Evolutionary conservation across 2,329 filamentous ascomycete genomes (phyloP), one percentile per base, ranked within the genome.

Genomic region (Botrytis aclada): DNA sequence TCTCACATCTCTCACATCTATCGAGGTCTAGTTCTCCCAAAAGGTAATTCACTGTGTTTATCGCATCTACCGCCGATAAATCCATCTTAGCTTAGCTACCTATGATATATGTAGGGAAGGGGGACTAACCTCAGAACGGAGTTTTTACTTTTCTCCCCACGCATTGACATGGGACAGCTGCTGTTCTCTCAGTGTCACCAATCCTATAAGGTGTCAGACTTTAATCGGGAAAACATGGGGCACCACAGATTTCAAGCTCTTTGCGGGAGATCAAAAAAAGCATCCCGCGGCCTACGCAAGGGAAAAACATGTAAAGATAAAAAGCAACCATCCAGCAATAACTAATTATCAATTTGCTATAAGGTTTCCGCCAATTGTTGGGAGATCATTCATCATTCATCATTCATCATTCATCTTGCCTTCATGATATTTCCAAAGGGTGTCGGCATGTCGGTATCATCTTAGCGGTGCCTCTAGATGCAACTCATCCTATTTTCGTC

Each of bases 41-140:
- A 66, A 25, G 22, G 63, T 20, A 39, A 66, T 66, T 66, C 64
- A 66, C 54, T 39, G 39, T 54, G 43, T 51, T 67, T 67, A 54
- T 67, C 64, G 64, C 64, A 29, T 54, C 64, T 67, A 67, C 64
- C 64, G 64, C 64, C 45, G 34, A 29, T 22, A 54, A 66, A 29
- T 39, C 45, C 45, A 54, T 9, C 22, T 66, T n/a, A 39, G 47
- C 47, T n/a, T 54, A 37, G 32, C 22, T 66, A 51, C 45, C 22
- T 51, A 16, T 37, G 18, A 37, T 66, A n/a, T 54, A n/a, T 54
- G 47, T 54, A 54, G 47, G 47, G 47, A 14, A 54, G 47, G 7
- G 45, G 47, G 47, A 54, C 47, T 54, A 54, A 14, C 25, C 47
- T 54, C n/a, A n/a, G 47, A 54, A 54, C n/a, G 47, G 25, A 54